A percentile compares a stretch with the other conserved stretches of the same genome.
phyloP scores from a whole-genome alignment of 768 basidiomycete species.

The Serendipita sp. region DNA sequence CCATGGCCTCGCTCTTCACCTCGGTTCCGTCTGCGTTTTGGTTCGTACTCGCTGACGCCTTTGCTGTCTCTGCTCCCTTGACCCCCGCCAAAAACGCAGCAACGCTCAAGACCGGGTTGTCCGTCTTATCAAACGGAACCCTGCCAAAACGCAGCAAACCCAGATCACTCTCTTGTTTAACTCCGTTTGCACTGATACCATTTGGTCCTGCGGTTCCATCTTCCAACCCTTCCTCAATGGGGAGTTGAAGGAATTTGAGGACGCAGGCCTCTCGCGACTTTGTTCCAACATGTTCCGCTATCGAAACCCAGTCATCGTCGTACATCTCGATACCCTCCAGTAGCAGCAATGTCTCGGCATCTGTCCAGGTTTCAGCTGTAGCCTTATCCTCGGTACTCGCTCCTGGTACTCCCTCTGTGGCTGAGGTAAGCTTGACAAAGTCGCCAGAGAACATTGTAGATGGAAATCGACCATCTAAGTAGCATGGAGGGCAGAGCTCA shows the following conservation, averaged over 20 bases:
- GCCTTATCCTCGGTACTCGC: conserved; percentile 15
- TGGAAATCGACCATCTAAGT: conserved; percentile 93
- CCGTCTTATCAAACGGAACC: conserved; percentile 84
- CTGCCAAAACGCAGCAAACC: conserved; percentile 53
- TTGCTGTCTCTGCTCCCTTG: conserved; percentile 82
- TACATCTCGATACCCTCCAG: conserved; percentile 98
- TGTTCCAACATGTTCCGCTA: conserved; percentile 87
- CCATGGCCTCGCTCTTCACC: conserved; percentile 24
- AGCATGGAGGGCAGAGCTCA: conserved; percentile 82
- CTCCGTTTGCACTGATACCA: conserved; percentile 9
- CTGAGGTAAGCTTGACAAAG: conserved; percentile 68
- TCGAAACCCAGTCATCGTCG: conserved; percentile 88
- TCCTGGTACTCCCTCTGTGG: conserved; percentile 11
- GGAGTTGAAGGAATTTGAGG: conserved; percentile 84
- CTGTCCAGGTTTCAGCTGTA: conserved; percentile 57
- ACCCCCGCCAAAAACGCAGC: conserved; percentile 94
- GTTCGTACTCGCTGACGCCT: conserved; percentile 65
- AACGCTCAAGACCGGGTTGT: conserved; percentile 98
- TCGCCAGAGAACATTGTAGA: conserved; percentile 93
- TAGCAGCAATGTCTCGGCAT: conserved; percentile 74
- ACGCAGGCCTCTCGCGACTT: conserved; percentile 90
- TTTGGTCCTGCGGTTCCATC: not conserved
- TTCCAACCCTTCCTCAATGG: conserved; percentile 84
- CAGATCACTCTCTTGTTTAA: conserved; percentile 57
- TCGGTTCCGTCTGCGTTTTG: conserved; percentile 20